Evolutionary conservation across 1,139 yeast genomes (phyloP), one percentile per base, ranked within the genome.

Genomic region (Candida tropicalis): DNA sequence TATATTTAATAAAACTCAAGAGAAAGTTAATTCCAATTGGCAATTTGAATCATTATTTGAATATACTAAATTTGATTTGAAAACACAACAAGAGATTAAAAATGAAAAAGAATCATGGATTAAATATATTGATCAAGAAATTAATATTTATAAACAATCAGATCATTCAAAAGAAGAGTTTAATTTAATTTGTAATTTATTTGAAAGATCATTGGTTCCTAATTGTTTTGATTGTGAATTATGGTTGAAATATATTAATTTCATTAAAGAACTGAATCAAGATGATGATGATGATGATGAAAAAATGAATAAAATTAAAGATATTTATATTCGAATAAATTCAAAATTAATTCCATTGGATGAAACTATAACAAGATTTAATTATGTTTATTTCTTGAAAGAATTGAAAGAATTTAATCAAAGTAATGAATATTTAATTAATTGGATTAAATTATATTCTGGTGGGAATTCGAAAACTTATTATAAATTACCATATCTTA

Each of bases 151-250:
- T 35, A 2, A 10, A 5, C 38, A 12, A 18, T 18, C 3, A 38
- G 41, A 38, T 10, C n/a, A 26, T 3, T 29, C 20, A n/a, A 22
- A 24, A 11, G 39, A 51, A 24, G 43, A 51, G 40, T 48, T 36
- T 38, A 24, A 42, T 10, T 40, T 45, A 2, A 51, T 63, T 3
- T 57, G 71, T 5, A 64, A 51, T n/a, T 52, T 81, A 2, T 84
- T 80, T 58, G 87, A 84, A 58, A 66, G 91, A 48, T 70, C 82
- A 11, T 60, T 85, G 13, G 63, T 84, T 1, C 87, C 90, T 0
- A 72, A 81, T 43, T 80, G 84, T 43, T 62, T 63, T 23, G 65
- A 69, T 35, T 70, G 73, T 29, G 60, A 60, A 7, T 52, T 82
- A n/a, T 86, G 93, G 93, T 54, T 74, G 10, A 74, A 68, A 50